Evolutionary conservation across 352 stramenopile genomes (phyloP).

Genomic region (Phytophthora colocasiae): DNA sequence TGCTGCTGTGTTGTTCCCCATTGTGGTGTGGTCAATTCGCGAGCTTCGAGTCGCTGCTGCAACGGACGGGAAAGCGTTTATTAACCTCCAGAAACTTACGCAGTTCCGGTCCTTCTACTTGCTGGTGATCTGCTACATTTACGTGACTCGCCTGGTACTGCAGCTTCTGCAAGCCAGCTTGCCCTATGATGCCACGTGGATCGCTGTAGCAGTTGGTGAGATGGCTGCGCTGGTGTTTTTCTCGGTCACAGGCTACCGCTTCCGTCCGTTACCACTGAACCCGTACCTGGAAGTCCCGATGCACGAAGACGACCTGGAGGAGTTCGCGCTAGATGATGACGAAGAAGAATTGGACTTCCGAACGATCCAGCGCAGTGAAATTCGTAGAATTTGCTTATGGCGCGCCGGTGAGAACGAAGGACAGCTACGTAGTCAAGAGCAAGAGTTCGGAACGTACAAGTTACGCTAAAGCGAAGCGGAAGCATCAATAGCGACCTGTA

Average conservation of each 20-base stretch:
- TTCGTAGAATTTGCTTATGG: slow-evolving; percentile 42
- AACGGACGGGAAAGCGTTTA: slow-evolving; percentile 91
- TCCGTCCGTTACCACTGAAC: slow-evolving; percentile 91
- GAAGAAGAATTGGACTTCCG: slow-evolving; percentile 58
- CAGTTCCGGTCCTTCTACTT: slow-evolving; percentile 98
- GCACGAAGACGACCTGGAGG: slow-evolving; percentile 81
- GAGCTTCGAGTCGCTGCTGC: slow-evolving; percentile 78
- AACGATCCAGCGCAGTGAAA: slow-evolving; percentile 41
- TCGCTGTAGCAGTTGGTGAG: slow-evolving; percentile 73
- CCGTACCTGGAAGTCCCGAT: slow-evolving; percentile 90
- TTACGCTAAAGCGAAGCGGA: slow-evolving; percentile 36
- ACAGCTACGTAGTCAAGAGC: slow-evolving; percentile 18
- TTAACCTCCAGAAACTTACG: slow-evolving; percentile 93
- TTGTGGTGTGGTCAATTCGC: slow-evolving; percentile 97
- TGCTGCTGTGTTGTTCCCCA: slow-evolving; percentile 95
- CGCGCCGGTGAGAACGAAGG: slow-evolving; percentile 30
- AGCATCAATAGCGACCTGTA: slow-evolving; percentile 39
- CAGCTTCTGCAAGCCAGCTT: slow-evolving; percentile 94
- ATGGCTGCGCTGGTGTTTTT: slow-evolving; percentile 94
- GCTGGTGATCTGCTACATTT: slow-evolving; percentile 97
- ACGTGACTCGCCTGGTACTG: slow-evolving; percentile 97
- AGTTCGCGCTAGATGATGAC: slow-evolving; percentile 69
- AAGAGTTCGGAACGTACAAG: slow-evolving; percentile 5
- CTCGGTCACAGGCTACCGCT: slow-evolving; percentile 89
- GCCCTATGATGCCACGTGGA: slow-evolving; percentile 90